phyloP scores from a whole-genome alignment of 768 basidiomycete genomes.

The Gymnopilus dilepis region DNA sequence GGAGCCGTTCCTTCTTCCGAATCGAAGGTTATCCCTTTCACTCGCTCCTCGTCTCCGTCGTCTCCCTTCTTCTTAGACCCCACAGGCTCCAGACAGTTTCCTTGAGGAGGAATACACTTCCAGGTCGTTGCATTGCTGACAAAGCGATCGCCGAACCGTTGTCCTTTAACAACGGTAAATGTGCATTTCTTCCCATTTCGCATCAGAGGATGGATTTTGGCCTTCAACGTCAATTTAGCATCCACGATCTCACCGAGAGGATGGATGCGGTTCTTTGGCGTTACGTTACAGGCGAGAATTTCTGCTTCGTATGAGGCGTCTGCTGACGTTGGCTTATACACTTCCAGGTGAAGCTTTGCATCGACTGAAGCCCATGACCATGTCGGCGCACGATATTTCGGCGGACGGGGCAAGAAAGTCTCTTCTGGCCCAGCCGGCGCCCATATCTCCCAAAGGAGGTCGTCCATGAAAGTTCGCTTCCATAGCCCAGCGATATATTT shows the following conservation, averaged over 20 bases:
- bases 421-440: not conserved
- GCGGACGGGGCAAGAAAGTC: not conserved
- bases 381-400: not conserved
- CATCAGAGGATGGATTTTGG: slow-evolving; percentile 12
- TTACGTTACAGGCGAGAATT: not conserved
- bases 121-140: not conserved
- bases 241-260: not conserved
- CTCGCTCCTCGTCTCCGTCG: not conserved
- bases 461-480: not conserved
- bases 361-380: slow-evolving; percentile 3
- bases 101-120: not conserved
- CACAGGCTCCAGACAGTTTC: not conserved
- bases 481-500: slow-evolving; percentile 2
- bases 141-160: not conserved
- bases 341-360: not conserved
- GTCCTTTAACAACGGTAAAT: slow-evolving; percentile 4
- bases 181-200: slow-evolving; percentile 7
- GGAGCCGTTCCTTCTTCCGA: not conserved
- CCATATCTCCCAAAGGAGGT: not conserved
- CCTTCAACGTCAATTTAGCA: slow-evolving; percentile 1
- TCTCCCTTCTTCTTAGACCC: not conserved
- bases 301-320: not conserved
- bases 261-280: not conserved
- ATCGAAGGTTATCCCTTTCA: not conserved
- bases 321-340: not conserved